Conservation (phyloP, 2,329 filamentous ascomycete genomes). For the Fusarium transvaalense region DNA sequence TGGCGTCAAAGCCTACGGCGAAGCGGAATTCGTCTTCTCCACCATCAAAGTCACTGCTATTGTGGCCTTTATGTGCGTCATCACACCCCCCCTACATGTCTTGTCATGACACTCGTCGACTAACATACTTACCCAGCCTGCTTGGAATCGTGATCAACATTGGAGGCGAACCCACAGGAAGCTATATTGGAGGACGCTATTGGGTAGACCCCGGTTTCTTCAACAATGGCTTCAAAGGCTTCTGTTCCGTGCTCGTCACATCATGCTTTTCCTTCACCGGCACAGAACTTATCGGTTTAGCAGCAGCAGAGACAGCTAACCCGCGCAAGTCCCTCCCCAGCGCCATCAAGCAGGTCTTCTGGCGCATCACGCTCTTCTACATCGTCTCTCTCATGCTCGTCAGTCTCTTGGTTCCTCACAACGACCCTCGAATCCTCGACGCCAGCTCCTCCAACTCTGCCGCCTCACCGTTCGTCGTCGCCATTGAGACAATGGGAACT, state of each 20-base stretch:
- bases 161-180: conserved; percentile 77
- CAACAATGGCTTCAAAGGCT: conserved; percentile 82
- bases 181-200: conserved; percentile 83
- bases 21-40: conserved; percentile 89
- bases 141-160: conserved; percentile 87
- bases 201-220: conserved; percentile 87
- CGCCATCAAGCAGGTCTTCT: conserved; percentile 95
- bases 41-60: conserved; percentile 88
- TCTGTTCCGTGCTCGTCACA: conserved; percentile 81
- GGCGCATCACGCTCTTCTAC: conserved; percentile 92
- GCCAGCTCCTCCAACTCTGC: conserved; percentile 71
- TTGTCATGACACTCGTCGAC: fast-evolving
- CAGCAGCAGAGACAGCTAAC: conserved; percentile 82
- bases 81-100: background rate
- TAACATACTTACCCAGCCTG: conserved; percentile 63
- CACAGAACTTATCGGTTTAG: conserved; percentile 80
- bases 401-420: conserved; percentile 83
- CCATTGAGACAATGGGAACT: conserved; percentile 88
- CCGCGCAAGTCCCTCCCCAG: conserved; percentile 84
- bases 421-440: conserved; percentile 72
- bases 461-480: conserved; percentile 92
- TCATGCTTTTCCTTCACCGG: conserved; percentile 82
- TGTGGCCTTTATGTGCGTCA: conserved; percentile 85
- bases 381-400: conserved; percentile 83
- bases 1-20: conserved; percentile 90